phyloP scores from a whole-genome alignment of 1,284 basidiomycete genomes.

The Paramarasmius palmivorus region DNA sequence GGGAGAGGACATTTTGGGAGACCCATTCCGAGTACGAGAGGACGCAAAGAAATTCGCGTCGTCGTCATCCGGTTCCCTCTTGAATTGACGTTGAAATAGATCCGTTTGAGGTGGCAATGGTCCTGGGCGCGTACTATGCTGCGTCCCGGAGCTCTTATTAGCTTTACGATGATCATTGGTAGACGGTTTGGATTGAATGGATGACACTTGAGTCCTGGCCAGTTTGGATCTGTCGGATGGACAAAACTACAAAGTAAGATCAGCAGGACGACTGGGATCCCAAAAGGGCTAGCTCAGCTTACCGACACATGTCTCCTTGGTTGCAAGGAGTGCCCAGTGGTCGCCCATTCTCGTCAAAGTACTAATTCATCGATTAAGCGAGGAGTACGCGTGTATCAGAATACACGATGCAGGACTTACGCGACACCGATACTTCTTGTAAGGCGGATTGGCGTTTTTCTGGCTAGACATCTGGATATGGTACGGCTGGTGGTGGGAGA shows the following conservation, averaged over 20 bases:
- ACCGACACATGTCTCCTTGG: constrained; percentile 51
- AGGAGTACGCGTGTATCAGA: constrained; percentile 11
- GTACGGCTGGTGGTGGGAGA: neutral
- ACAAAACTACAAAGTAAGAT: constrained; percentile 40
- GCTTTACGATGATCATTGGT: neutral
- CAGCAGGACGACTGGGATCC: neutral
- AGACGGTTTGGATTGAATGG: constrained; percentile 4
- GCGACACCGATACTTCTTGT: constrained; percentile 49
- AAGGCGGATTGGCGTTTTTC: constrained; percentile 15
- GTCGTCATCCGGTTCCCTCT: constrained; percentile 26
- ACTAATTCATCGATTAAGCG: constrained; percentile 25
- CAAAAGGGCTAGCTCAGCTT: neutral
- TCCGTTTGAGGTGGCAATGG: constrained; percentile 35
- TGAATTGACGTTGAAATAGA: constrained; percentile 29
- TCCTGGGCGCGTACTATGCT: constrained; percentile 6
- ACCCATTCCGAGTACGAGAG: neutral
- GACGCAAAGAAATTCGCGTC: neutral
- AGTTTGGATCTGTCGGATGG: constrained; percentile 48
- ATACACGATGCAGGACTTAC: constrained; percentile 28
- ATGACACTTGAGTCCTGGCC: constrained; percentile 32
- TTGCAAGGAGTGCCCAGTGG: constrained; percentile 42
- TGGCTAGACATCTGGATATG: neutral
- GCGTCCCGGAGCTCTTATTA: neutral
- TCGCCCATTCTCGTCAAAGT: constrained; percentile 44
- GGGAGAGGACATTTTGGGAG: neutral